Conservation (phyloP, 495 filamentous ascomycete species). For the Aspergillus avenaceus region DNA sequence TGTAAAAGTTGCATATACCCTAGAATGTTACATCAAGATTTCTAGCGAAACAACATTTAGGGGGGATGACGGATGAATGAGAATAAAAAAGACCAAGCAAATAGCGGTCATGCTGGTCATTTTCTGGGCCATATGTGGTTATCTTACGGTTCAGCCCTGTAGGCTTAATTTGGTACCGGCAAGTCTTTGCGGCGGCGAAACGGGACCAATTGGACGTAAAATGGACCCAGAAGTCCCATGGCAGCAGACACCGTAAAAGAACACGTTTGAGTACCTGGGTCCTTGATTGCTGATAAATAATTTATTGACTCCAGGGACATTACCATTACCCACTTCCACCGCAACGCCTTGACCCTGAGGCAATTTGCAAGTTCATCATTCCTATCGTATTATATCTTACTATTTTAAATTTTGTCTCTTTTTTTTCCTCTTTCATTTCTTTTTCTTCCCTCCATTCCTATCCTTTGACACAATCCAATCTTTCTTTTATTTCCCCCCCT, state of each 20-base stretch:
- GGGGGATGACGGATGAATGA: background rate
- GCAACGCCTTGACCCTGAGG: background rate
- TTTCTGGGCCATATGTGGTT: background rate
- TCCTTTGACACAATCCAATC: no score
- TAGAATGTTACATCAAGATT: no score
- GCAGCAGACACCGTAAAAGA: slow-evolving; percentile 2
- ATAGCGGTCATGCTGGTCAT: background rate
- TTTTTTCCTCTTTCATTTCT: no score
- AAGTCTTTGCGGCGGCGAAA: slow-evolving; percentile 4
- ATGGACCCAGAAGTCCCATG: slow-evolving; percentile 3
- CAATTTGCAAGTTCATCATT: background rate
- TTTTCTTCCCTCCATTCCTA: no score
- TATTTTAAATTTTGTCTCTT: no score
- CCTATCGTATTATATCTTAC: background rate
- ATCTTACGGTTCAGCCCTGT: slow-evolving; percentile 21
- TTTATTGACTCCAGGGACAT: background rate
- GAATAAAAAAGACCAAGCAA: background rate
- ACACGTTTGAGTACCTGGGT: background rate
- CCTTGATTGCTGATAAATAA: background rate
- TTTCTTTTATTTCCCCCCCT: no score
- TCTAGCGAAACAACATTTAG: no score
- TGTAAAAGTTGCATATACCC: no score
- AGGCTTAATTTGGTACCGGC: slow-evolving; percentile 6
- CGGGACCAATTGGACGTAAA: slow-evolving; percentile 1
- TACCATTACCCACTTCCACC: background rate